phyloP scores from a whole-genome alignment of 1,139 yeast species.

The Saccharomyces hybrid region DNA sequence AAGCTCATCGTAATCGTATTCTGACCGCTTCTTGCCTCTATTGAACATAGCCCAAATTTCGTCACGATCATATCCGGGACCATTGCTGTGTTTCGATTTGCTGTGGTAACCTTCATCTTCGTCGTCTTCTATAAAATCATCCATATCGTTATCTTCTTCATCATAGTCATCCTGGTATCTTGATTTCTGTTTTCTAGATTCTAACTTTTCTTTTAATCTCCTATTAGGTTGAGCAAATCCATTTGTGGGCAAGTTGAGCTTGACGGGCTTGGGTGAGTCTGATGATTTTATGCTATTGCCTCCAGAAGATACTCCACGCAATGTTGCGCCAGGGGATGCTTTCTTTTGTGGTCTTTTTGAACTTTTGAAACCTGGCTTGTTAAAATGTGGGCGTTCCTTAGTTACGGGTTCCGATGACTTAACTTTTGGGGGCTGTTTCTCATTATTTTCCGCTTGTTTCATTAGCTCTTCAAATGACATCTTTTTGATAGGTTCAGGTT shows the following conservation, averaged over 20 bases:
- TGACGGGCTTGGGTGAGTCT: background rate
- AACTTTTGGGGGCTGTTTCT: constrained; percentile 8
- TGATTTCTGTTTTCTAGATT: constrained; percentile 8
- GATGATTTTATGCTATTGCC: background rate
- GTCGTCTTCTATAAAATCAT: constrained; percentile 52
- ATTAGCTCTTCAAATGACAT: constrained; percentile 59
- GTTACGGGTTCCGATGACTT: background rate
- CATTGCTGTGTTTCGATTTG: constrained; percentile 9
- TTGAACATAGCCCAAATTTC: constrained; percentile 87
- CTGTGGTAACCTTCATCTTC: constrained; percentile 41
- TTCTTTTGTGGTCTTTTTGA: constrained; percentile 1
- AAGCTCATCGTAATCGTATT: constrained; percentile 39
- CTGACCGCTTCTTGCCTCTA: constrained; percentile 47
- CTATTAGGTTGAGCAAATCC: constrained; percentile 13
- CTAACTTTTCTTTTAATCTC: constrained; percentile 18
- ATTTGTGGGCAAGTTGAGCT: background rate
- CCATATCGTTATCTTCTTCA: constrained; percentile 32
- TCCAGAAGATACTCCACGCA: background rate
- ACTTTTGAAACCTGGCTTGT: constrained; percentile 14
- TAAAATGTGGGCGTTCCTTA: constrained; percentile 4
- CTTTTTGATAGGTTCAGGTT: constrained; percentile 36
- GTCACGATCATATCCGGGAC: constrained; percentile 60
- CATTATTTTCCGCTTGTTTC: constrained; percentile 60
- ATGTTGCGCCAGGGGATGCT: constrained; percentile 3
- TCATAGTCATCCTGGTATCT: constrained; percentile 7